Percentiles rank a stretch among this genome's conserved stretches.
Conservation (phyloP, 129 eudicot genomes). For the Apium graveolens region DNA sequence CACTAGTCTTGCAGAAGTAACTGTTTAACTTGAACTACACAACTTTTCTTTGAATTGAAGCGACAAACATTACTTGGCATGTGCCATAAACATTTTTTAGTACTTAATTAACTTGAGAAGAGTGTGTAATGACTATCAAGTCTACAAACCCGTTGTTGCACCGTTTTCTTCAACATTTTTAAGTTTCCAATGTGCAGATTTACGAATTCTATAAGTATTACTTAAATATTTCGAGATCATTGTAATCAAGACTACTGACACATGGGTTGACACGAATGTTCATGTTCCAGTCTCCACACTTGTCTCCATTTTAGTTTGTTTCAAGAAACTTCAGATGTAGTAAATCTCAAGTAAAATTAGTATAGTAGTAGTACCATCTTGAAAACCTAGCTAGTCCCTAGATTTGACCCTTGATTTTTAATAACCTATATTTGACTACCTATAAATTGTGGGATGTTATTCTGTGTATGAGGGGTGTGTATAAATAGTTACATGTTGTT, state of each 20-base stretch:
- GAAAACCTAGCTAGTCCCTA: background rate
- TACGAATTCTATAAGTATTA: background rate
- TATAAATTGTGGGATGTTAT: background rate
- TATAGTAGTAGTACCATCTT: background rate
- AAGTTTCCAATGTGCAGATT: background rate
- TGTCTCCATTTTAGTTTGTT: constrained; percentile 2
- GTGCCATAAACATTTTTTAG: background rate
- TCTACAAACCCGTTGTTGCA: background rate
- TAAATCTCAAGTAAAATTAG: background rate
- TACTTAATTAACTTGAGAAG: background rate
- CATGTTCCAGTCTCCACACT: constrained; percentile 1
- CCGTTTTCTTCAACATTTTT: background rate
- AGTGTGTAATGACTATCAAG: background rate
- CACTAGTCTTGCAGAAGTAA: background rate
- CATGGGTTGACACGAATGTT: constrained; percentile 13
- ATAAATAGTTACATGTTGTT: background rate
- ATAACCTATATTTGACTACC: background rate
- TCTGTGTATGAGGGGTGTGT: too few relatives aligned
- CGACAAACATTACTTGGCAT: background rate
- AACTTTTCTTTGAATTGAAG: background rate
- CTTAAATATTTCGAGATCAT: constrained; percentile 1
- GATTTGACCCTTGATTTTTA: background rate
- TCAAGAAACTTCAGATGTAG: background rate
- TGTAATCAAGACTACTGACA: background rate
- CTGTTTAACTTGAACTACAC: background rate